phyloP scores from a whole-genome alignment of 768 basidiomycete genomes.

The Chlorophyllum brunneum region DNA sequence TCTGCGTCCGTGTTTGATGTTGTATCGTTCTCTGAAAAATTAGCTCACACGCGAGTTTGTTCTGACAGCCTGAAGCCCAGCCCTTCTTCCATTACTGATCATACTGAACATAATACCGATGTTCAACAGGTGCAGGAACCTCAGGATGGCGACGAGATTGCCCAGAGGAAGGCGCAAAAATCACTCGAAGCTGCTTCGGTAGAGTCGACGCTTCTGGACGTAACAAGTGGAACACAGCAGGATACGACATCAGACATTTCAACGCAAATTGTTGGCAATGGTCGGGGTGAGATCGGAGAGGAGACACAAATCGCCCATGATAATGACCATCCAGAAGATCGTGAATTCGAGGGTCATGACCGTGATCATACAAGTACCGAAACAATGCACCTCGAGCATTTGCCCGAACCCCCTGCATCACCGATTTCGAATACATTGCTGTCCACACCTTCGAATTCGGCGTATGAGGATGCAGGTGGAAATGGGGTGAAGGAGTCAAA shows the following conservation, averaged over 20 bases:
- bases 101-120: slow-evolving; percentile 38
- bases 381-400: slow-evolving; percentile 36
- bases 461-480: slow-evolving; percentile 45
- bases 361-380: slow-evolving; percentile 17
- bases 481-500: slow-evolving; percentile 28
- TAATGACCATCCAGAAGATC: slow-evolving; percentile 10
- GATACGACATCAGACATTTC: slow-evolving; percentile 4
- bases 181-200: slow-evolving; percentile 43
- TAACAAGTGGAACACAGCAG: slow-evolving; percentile 33
- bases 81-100: slow-evolving; percentile 45
- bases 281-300: background rate
- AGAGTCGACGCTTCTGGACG: slow-evolving; percentile 46
- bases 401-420: slow-evolving; percentile 58
- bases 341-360: slow-evolving; percentile 17
- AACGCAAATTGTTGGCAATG: background rate
- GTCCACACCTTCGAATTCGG: slow-evolving; percentile 36
- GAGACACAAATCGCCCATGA: slow-evolving; percentile 14
- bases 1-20: slow-evolving; percentile 49
- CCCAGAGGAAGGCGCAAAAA: slow-evolving; percentile 17
- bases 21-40: slow-evolving; percentile 29
- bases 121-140: slow-evolving; percentile 29
- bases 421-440: slow-evolving; percentile 47
- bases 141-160: background rate
- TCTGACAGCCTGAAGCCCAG: slow-evolving; percentile 34
- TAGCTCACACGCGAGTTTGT: slow-evolving; percentile 35